Evolutionary conservation across 2,329 filamentous ascomycete species (phyloP).

Genomic region (Arachnomyces sp.): DNA sequence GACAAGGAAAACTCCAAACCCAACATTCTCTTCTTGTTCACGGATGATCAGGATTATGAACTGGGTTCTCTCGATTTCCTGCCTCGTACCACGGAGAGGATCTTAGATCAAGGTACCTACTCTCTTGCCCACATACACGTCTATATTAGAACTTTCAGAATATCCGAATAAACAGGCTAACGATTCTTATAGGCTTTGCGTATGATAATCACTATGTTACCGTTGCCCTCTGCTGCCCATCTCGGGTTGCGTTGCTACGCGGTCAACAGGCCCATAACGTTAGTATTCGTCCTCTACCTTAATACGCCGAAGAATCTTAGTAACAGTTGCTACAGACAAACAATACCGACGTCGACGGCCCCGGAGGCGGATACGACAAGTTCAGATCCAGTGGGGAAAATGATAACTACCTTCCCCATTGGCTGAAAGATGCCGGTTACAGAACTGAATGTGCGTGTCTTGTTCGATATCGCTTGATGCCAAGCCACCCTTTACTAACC

Average conservation of each 20-base stretch:
- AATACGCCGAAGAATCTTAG: no score
- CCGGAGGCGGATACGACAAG: constrained; percentile 10
- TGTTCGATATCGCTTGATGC: no score
- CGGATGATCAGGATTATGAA: constrained; percentile 7
- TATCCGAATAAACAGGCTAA: neutral
- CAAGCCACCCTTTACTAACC: no score
- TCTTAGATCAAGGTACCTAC: no score
- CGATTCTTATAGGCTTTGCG: constrained; percentile 13
- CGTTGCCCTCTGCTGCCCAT: constrained; percentile 22
- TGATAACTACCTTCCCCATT: constrained; percentile 9
- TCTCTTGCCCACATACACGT: no score
- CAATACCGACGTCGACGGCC: constrained; percentile 19
- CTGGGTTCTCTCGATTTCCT: neutral
- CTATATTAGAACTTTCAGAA: no score
- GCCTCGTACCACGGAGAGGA: neutral
- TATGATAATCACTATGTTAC: constrained; percentile 25
- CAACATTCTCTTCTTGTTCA: constrained; percentile 6
- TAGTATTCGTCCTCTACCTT: no score
- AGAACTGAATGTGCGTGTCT: constrained; percentile 1
- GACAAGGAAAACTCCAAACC: neutral
- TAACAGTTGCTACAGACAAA: constrained; percentile 11
- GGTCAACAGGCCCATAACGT: constrained; percentile 20
- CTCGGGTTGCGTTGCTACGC: constrained; percentile 16
- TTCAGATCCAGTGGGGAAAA: constrained; percentile 4
- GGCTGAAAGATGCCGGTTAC: constrained; percentile 10